Base-by-base conservation (phyloP, 1,284 basidiomycete genomes). In the Trametes polyzona region DNA sequence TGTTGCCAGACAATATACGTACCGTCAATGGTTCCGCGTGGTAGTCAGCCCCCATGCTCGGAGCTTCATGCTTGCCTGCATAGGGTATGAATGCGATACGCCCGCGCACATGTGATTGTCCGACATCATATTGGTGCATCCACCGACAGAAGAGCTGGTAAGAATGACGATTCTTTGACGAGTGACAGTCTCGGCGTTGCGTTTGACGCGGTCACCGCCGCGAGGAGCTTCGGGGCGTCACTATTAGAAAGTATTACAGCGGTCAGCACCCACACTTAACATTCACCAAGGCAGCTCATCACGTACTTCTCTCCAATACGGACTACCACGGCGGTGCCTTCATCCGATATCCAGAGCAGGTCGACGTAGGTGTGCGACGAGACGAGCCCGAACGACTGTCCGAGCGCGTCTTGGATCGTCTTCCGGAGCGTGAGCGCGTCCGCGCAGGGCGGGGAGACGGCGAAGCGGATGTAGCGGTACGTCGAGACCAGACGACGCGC, bases 401-500 rank as follows among this genome's bases (percentile, higher is more conserved):
- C 40, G 47, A 81, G 70, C 0, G 77, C 74, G 24, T 78, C 76
- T 59, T 81, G 80, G 17, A 81, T 63, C 5, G 69, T 27, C 56
- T 77, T 80, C 29, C 80, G 66, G 26, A 81, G 60, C 11, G 64
- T 67, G 9, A 81, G 67, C n/a, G 63, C 68, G 19, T 80, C 79
- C 1, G 62, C 43, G 53, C 70, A 71, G 9, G 72, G 59, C 2
- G 74, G 75, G 1, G 61, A 52, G 43, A 79, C 57, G 30, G 69
- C 53, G 59, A 80, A 69, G 16, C 72, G 72, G 57, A 80, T 71
- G 67, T 80, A 80, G 52, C 74, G 73, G 49, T 76, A 63, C 4
- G 57, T 26, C 9, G 66, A 35, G n/a, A 58, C 35, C 4, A 62
- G 56, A 16, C 56, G 54, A 24, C 51, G 54, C 14, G 52, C 42